phyloP scores from a whole-genome alignment of 768 basidiomycete genomes.

The Leucocoprinus sp. region DNA sequence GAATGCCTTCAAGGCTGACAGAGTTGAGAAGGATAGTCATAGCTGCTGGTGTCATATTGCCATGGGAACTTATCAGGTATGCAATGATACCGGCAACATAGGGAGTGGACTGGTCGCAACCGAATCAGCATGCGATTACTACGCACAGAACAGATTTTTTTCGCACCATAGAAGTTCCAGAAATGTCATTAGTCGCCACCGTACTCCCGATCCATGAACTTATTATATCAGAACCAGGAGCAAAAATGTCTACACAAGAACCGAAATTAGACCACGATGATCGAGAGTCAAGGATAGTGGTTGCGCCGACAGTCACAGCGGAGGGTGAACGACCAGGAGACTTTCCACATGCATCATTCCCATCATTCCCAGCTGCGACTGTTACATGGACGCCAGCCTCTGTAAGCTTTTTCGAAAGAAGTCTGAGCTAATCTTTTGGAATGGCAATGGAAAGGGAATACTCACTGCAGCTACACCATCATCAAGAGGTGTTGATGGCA shows the following conservation, averaged over 20 bases:
- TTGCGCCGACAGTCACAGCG: constrained; percentile 32
- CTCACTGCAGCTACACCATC: constrained; percentile 21
- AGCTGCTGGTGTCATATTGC: constrained; percentile 23
- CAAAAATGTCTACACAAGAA: constrained; percentile 31
- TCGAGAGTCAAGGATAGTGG: constrained; percentile 25
- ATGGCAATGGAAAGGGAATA: background rate
- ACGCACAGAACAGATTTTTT: too few species aligned
- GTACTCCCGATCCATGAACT: constrained; percentile 23
- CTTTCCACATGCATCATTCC: constrained; percentile 21
- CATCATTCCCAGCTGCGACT: constrained; percentile 30
- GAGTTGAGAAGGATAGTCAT: constrained; percentile 19
- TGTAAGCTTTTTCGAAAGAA: constrained; percentile 19
- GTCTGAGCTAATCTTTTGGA: background rate
- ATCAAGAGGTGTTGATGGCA: constrained; percentile 21
- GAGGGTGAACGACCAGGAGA: constrained; percentile 28
- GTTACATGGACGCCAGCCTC: constrained; percentile 23
- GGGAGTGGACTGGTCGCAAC: constrained; percentile 24
- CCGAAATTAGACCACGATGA: constrained; percentile 33
- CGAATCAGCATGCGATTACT: too few species aligned
- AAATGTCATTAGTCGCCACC: constrained; percentile 18
- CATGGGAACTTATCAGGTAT: constrained; percentile 24
- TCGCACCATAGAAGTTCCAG: constrained; percentile 24
- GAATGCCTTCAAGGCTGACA: constrained; percentile 20
- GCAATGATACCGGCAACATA: constrained; percentile 35
- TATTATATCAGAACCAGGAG: constrained; percentile 28